Evolutionary conservation across 371 early-diverging fungal genomes (phyloP), one percentile per base, ranked within the genome.

Genomic region (Mucor irregularis): DNA sequence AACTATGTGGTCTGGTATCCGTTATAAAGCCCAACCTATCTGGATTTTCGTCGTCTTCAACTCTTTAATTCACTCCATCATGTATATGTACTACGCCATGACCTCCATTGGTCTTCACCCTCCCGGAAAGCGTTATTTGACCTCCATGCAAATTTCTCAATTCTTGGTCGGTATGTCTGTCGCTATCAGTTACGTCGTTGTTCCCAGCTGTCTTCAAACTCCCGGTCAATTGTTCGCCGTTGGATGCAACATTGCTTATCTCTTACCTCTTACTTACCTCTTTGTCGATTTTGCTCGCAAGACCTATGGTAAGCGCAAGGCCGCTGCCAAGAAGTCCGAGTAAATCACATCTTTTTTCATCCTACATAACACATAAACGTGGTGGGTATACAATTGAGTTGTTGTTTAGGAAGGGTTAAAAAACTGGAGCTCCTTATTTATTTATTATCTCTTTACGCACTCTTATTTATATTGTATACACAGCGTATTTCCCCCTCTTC

Each of bases 21-120:
- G 85, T 59, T 88, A 83, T 64, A 72, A 78, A 51, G 84, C 91
- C 1, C 84, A 89, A 17, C 89, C 90, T 24, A 88, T 89, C 67
- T 91, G 91, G 82, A 86, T 92, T 62, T 93, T 93, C 66, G 92
- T 93, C 37, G 73, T 91, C 38, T 86, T 90, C 73, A 95, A 93
- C 77, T 92, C 92, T 7, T 88, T 92, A 59, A 90, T 95, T 49
- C 95, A 95, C 71, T 85, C 94, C 53, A 70, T 93, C 78, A 95
- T 95, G 95, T 95, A 95, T 73, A 69, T 75, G 45, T 94, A 94
- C 77, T 95, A 93, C 51, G 85, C 90, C 24, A 71, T 85, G 49
- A 91, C 92, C 13, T 86, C 84, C 21, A 57, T 90, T 21, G 92
- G 92, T 21, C 63, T 90, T 34, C 83, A 81, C 56, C 92, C 91